Evolutionary conservation across 2,329 filamentous ascomycete species (phyloP), one percentile per base, ranked within the genome.

Genomic region (Ceratocystis huliohia): DNA sequence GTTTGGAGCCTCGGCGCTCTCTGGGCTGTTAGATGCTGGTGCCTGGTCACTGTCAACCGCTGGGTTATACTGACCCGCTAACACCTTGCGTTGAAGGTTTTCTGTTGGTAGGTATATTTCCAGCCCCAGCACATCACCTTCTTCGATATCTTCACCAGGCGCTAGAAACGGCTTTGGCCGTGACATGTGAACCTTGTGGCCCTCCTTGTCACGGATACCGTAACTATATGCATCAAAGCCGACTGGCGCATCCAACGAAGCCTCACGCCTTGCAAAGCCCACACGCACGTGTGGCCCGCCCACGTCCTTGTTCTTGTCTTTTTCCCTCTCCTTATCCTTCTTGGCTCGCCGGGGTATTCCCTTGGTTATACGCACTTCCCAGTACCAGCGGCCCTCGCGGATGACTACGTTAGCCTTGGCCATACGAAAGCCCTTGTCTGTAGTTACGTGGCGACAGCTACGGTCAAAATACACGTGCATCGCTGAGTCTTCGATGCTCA

Each of bases 141-240:
- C 91, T 57, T 83, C 82, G 64, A 97, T 85, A 66, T 91, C 84
- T 74, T 93, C 88, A 61, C 87, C 87, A 1, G 87, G 82, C 0
- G 86, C 86, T 69, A 92, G 92, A 75, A 96, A 93, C 70, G 92
- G 88, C 73, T 91, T 91, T n/a, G 92, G 91, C 62, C 93, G 86
- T 69, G 92, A 96, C 79, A 94, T 91, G 78, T 94, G 91, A 65
- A 96, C 89, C 69, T 93, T 93, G 74, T 97, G 91, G 22, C 94
- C 94, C 41, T 88, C 84, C 28, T 92, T 87, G 72, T 99, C 94
- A 56, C 92, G 88, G 67, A 97, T 84, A 59, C 89, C 93, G 74
- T 97, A 97, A 73, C 92, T 96, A 77, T 97, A 96, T 53, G 88
- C 88, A 73, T 95, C 90, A 70, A 91, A 94, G 0, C 91, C 90